A percentile compares a stretch with the other conserved stretches of the same genome.
Evolutionary conservation across 164 flowering plant species (phyloP).

Genomic region (Magnolia officinalis): DNA sequence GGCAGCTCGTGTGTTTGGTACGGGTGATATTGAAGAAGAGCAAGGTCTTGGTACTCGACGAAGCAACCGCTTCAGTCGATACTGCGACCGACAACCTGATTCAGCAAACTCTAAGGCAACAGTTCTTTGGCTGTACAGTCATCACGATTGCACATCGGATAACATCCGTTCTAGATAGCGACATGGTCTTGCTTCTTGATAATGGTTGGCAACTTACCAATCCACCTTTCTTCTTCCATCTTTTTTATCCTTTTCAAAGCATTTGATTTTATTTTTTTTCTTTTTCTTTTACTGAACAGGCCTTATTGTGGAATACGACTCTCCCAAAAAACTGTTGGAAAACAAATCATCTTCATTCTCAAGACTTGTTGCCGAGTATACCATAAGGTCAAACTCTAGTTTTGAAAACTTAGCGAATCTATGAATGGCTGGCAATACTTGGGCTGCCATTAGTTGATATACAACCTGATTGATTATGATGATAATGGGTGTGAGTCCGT

Average conservation of each 20-base stretch:
- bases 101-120: conserved; percentile 61
- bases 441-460: background rate
- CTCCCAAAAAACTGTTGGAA: conserved; percentile 53
- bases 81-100: conserved; percentile 82
- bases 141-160: conserved; percentile 76
- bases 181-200: conserved; percentile 65
- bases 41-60: conserved; percentile 77
- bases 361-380: conserved; percentile 70
- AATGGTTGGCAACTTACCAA: conserved; percentile 38
- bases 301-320: conserved; percentile 51
- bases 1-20: conserved; percentile 82
- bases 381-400: conserved; percentile 42
- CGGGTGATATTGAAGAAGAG: conserved; percentile 79
- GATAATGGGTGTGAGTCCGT: background rate
- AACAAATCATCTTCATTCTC: conserved; percentile 61
- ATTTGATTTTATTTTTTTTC: background rate
- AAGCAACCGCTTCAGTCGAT: conserved; percentile 92
- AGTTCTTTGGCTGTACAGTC: conserved; percentile 59
- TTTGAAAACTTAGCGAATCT: conserved; percentile 9
- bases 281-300: conserved; percentile 38
- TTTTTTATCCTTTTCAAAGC: background rate
- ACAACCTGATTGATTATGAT: background rate
- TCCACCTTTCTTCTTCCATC: background rate
- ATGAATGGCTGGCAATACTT: background rate
- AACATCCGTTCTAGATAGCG: conserved; percentile 70